phyloP scores from a whole-genome alignment of 1,284 basidiomycete genomes.

The Cystobasidium pallidum region DNA sequence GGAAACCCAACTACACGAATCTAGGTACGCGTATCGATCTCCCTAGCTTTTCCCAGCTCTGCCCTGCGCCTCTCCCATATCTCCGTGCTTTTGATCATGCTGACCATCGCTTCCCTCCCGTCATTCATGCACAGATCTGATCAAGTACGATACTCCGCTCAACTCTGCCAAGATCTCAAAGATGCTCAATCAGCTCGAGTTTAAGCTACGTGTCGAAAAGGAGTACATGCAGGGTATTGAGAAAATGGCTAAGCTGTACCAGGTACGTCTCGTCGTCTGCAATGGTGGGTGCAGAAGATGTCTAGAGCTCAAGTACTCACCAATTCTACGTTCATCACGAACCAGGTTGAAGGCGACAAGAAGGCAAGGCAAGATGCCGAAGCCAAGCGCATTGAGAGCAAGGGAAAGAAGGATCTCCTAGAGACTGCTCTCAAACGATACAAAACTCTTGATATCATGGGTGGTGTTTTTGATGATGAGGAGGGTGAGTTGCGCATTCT shows the following conservation, averaged over 20 bases:
- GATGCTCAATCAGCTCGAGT: slow-evolving; percentile 98
- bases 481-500: slow-evolving; percentile 62
- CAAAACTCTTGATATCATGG: slow-evolving; percentile 92
- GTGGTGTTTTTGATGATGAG: slow-evolving; percentile 78
- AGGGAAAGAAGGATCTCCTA: slow-evolving; percentile 92
- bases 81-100: background rate
- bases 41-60: background rate
- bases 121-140: slow-evolving; percentile 68
- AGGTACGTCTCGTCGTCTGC: slow-evolving; percentile 42
- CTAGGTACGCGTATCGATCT: slow-evolving; percentile 47
- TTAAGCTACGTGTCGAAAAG: slow-evolving; percentile 97
- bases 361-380: slow-evolving; percentile 85
- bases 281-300: slow-evolving; percentile 21
- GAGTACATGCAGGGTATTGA: slow-evolving; percentile 99
- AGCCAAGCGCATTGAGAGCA: slow-evolving; percentile 88
- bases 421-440: slow-evolving; percentile 91
- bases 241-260: slow-evolving; percentile 77
- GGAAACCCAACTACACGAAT: slow-evolving; percentile 51
- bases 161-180: slow-evolving; percentile 94
- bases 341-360: slow-evolving; percentile 94
- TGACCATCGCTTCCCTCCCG: background rate
- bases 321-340: slow-evolving; percentile 63
- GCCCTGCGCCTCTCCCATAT: no score
- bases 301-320: slow-evolving; percentile 14
- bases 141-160: slow-evolving; percentile 96